phyloP scores from a whole-genome alignment of 2,329 filamentous ascomycete genomes.

The Venturia carpophila region DNA sequence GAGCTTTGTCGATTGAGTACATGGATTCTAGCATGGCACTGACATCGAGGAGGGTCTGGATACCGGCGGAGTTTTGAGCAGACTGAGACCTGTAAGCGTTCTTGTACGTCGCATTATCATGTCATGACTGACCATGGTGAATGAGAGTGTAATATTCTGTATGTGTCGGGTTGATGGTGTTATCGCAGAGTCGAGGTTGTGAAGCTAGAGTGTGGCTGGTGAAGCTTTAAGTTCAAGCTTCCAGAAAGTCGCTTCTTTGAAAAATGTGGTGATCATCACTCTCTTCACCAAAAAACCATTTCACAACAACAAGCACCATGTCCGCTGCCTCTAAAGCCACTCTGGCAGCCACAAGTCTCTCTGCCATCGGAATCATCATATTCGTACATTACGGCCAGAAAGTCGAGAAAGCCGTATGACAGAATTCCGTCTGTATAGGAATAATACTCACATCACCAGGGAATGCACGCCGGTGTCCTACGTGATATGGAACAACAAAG shows the following conservation, averaged over 20 bases:
- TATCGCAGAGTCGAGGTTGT: constrained; percentile 10
- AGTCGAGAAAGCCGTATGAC: constrained; percentile 70
- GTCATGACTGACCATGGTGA: constrained; percentile 3
- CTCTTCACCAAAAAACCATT: not conserved
- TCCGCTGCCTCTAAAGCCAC: constrained; percentile 86
- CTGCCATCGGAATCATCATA: constrained; percentile 67
- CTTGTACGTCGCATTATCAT: not conserved
- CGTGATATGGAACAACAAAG: constrained; percentile 92
- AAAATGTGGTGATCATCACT: constrained; percentile 9
- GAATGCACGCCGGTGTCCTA: constrained; percentile 91
- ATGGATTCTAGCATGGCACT: constrained; percentile 29
- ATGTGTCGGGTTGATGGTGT: constrained; percentile 8
- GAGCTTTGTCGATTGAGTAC: not conserved
- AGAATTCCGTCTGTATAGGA: not conserved
- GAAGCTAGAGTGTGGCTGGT: constrained; percentile 1
- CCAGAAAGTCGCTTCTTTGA: not conserved
- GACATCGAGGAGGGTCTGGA: constrained; percentile 98
- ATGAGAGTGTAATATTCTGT: not conserved
- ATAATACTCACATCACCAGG: constrained; percentile 42
- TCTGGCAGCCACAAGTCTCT: constrained; percentile 65
- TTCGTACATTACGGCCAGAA: constrained; percentile 88
- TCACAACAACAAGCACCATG: constrained; percentile 47
- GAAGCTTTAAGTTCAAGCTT: constrained; percentile 14
- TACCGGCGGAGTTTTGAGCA: constrained; percentile 96
- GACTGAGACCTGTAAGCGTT: constrained; percentile 52